Evolutionary conservation across 805 yeast species (phyloP).

Genomic region (Nakazawaea sp.): DNA sequence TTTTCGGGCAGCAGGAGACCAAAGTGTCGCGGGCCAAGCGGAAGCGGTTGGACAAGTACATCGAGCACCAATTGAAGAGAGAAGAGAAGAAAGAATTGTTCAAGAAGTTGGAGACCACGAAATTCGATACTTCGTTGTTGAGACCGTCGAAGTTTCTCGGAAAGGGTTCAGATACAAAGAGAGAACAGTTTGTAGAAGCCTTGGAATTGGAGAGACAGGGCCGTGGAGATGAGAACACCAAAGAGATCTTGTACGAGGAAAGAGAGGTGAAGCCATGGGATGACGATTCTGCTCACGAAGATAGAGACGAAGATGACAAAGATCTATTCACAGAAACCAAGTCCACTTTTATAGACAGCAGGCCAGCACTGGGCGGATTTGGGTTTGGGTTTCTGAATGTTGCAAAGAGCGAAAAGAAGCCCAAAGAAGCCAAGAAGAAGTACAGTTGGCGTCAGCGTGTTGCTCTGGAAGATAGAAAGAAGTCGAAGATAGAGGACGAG

Average conservation of each 20-base stretch:
- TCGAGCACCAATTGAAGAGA: conserved; percentile 81
- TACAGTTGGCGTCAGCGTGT: conserved; percentile 71
- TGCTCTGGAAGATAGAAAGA: conserved; percentile 38
- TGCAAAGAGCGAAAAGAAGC: conserved; percentile 41
- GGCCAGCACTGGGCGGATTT: conserved; percentile 66
- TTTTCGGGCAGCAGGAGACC: conserved; percentile 54
- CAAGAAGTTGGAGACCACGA: conserved; percentile 61
- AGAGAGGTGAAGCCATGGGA: conserved; percentile 60
- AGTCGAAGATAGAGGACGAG: conserved; percentile 46
- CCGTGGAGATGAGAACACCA: conserved; percentile 53
- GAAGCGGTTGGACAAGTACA: conserved; percentile 83
- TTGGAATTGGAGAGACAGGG: conserved; percentile 67
- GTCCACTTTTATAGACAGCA: conserved; percentile 57
- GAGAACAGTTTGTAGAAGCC: conserved; percentile 71
- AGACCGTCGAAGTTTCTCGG: conserved; percentile 78
- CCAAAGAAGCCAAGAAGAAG: conserved; percentile 38
- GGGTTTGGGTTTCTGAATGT: conserved; percentile 66
- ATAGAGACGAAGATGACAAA: conserved; percentile 5
- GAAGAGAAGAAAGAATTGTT: conserved; percentile 80
- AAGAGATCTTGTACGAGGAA: conserved; percentile 63
- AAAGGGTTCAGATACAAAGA: conserved; percentile 58
- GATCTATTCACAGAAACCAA: conserved; percentile 13
- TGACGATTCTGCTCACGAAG: conserved; percentile 23
- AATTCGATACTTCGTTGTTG: conserved; percentile 63
- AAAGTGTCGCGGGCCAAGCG: conserved; percentile 67